Base-by-base conservation (phyloP, 2,329 filamentous ascomycete genomes). In the Nectriaceae sp. region DNA sequence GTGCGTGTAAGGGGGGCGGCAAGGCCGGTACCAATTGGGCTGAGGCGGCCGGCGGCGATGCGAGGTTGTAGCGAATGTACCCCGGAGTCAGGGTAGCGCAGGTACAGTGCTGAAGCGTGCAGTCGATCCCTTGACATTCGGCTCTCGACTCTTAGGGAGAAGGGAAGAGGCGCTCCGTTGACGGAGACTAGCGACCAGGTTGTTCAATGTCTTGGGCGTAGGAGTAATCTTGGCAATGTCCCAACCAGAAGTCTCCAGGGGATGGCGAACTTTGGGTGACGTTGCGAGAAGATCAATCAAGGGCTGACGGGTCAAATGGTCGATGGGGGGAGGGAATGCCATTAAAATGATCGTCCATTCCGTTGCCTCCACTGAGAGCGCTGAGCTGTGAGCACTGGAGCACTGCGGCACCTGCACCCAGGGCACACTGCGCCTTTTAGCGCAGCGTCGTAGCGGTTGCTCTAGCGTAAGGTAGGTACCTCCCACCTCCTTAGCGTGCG, bases 281-380 rank as follows among this genome's bases (percentile, higher is more conserved):
- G 21, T 18, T 15, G 39, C n/a, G 19, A 29, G 37, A 24, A 29
- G 40, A 29, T 37, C 20, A 36, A 33, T 31, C 26, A n/a, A n/a
- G n/a, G n/a, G n/a, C n/a, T n/a, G n/a, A n/a, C n/a, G 22, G 40
- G 20, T 19, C 18, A 19, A 31, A 24, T 29, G 5, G 41, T 36
- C 8, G 6, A 24, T 26, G 41, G 44, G 19, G 46, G 45, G 48
- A 42, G 54, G 45, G 46, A 51, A 52, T 49, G 54, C 47, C 40
- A 52, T 49, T 49, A 44, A 50, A 52, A 44, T 48, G 42, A 41
- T 36, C 46, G 13, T 50, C 52, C 49, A 53, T 55, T 55, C 52
- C 55, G 16, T n/a, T 36, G 33, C 33, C 33, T 6, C 33, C 24
- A 13, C 24, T 6, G 24, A 29, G 24, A 29, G 6, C 24, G 24